Conservation (phyloP, 768 basidiomycete species). For the Rhizopogon roseolus region DNA sequence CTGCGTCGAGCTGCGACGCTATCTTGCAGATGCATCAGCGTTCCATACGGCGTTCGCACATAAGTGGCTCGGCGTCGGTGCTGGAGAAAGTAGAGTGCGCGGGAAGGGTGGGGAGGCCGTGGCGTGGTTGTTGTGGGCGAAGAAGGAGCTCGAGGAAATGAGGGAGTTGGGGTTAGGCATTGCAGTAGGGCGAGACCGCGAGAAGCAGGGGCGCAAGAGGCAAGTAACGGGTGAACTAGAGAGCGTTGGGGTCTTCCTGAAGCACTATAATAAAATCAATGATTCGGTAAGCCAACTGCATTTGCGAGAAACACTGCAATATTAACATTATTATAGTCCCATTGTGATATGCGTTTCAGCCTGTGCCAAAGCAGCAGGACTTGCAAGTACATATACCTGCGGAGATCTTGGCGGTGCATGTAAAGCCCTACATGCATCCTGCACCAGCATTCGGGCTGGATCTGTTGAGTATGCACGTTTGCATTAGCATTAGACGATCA, state of each 20-base stretch:
- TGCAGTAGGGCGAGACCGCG: too few species aligned
- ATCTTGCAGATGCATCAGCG: constrained; percentile 63
- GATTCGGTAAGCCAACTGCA: constrained; percentile 63
- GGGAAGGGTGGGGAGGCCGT: constrained; percentile 74
- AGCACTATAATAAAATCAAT: constrained; percentile 83
- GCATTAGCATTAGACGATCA: constrained; percentile 1
- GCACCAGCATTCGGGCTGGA: constrained; percentile 70
- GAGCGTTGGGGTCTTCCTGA: constrained; percentile 62
- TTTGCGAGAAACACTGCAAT: background rate
- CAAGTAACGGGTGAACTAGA: constrained; percentile 62
- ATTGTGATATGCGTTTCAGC: constrained; percentile 54
- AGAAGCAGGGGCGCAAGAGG: constrained; percentile 39
- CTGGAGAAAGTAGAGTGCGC: constrained; percentile 69
- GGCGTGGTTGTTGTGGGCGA: constrained; percentile 72
- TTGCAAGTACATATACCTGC: constrained; percentile 80
- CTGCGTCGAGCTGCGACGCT: constrained; percentile 60
- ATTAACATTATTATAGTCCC: too few species aligned
- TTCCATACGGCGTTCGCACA: constrained; percentile 72
- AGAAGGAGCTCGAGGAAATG: constrained; percentile 68
- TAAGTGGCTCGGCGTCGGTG: constrained; percentile 98
- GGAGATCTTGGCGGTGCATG: constrained; percentile 67
- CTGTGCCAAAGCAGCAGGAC: constrained; percentile 67
- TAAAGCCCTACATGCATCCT: constrained; percentile 61
- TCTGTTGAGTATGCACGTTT: constrained; percentile 42
- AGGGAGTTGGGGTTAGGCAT: constrained; percentile 30